Base-by-base conservation (phyloP, 805 yeast genomes). In the Sugiyamaella chiloensis region DNA sequence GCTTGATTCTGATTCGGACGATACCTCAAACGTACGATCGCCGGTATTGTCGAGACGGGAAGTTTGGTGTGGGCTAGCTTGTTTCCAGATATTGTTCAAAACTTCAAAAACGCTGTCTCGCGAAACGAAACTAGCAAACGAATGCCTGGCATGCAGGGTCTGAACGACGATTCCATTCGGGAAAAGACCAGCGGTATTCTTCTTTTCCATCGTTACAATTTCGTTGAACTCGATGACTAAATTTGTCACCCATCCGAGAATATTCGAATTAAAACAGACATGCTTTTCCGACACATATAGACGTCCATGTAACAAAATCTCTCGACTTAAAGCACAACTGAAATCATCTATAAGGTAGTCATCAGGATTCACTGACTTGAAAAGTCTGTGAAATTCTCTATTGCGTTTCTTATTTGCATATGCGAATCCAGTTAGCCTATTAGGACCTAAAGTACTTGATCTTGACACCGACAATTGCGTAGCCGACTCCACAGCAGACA, bases 221-320 rank as follows among this genome's bases (percentile, higher is more conserved):
- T 88, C 96, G 40, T 75, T 78, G 55, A 82, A 76, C 0, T 87
- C 81, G 16, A 93, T 75, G 2, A 84, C 76, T 31, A 90, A 68
- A 53, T 79, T 85, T 7, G 96, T 87, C 8, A 88, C 85, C 96
- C 96, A 90, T 1, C 96, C 96, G 39, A 91, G 68, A 32, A 93
- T 71, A 56, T 84, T 85, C 5, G 96, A 85, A 61, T 88, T 83
- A 73, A 93, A 93, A 61, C 96, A 87, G 3, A 91, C 61, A 59
- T 83, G 80, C 44, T 77, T 75, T 54, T 87, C 90, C 16, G 95
- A 79, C 6, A 93, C 74, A 61, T 87, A 93, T 23, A 93, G 58
- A 43, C 95, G 72, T 2, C 99, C 99, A 60, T 93, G 97, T 7
- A 88, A 68, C 26, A 91, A 70, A 42, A 89, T 87, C 54, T 91